These are phyloP conservation scores for Gymnopilus dilepis DNA, from an alignment of 768 basidiomycete species.

Conservation along the genomic window DNA sequence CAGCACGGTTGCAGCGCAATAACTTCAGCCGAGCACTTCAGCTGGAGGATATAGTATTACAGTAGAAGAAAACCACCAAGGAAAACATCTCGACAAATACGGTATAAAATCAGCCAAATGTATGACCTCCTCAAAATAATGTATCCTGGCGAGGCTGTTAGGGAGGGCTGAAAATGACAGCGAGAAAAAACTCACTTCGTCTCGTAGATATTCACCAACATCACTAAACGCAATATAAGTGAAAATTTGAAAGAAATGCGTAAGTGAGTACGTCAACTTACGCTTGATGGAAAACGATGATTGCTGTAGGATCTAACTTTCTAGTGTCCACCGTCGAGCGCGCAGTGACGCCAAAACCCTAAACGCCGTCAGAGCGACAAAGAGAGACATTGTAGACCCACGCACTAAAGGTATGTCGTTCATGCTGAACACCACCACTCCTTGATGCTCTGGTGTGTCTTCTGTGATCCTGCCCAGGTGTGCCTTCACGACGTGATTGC, in stretches of 20 bases:
- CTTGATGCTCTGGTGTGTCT: slow-evolving; percentile 98
- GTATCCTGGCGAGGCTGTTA: slow-evolving; percentile 60
- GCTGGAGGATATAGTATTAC: slow-evolving; percentile 26
- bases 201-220: slow-evolving; percentile 96
- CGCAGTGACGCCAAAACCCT: slow-evolving; percentile 99
- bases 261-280: slow-evolving; percentile 44
- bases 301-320: slow-evolving; percentile 96
- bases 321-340: slow-evolving; percentile 94
- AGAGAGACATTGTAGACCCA: slow-evolving; percentile 14
- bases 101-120: slow-evolving; percentile 13
- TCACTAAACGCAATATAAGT: slow-evolving; percentile 58
- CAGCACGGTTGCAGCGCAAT: slow-evolving; percentile 21
- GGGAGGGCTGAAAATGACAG: neutral
- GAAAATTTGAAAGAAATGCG: slow-evolving; percentile 2
- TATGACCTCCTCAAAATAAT: slow-evolving; percentile 56
- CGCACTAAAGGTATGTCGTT: slow-evolving; percentile 88
- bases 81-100: slow-evolving; percentile 8
- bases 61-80: slow-evolving; percentile 12
- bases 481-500: slow-evolving; percentile 97
- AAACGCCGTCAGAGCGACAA: slow-evolving; percentile 16
- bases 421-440: slow-evolving; percentile 97
- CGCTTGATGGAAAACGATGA: slow-evolving; percentile 99
- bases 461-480: slow-evolving; percentile 99
- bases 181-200: slow-evolving; percentile 67
- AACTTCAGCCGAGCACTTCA: slow-evolving; percentile 49